Evolutionary conservation across 163 green algal species (phyloP), one percentile per base, ranked within the genome.

Genomic region (Prototheca cutis): DNA sequence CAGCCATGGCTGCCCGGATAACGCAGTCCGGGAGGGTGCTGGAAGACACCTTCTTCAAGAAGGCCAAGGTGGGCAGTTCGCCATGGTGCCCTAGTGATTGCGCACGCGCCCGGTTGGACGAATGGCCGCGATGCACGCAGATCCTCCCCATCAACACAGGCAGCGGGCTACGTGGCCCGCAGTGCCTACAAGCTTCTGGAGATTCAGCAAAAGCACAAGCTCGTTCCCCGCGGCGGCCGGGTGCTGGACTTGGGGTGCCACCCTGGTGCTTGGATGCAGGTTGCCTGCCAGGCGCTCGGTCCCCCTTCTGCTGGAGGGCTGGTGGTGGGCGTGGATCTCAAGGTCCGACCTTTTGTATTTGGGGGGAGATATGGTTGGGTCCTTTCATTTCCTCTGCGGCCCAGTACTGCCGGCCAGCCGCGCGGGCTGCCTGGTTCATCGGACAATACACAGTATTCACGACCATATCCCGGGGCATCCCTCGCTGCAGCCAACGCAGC

Each of bases 201-300:
- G 59, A 84, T 96, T 4, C 87, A 96, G 54, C 57, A 85, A 15
- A 88, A 88, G 60, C 79, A 91, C 67, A 84, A 81, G 6, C 32
- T 96, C 19, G 91, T 96, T 4, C 73, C 65, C 28, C 71, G 42
- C 42, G 86, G 86, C 2, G 62, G 60, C 40, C 61, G 58, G 7
- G 75, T 95, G 2, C 58, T 96, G n/a, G 88, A 96, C 63, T 68
- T 96, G 19, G 88, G 89, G 0, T 94, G 87, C 63, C 72, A 75
- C 27, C 88, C 88, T 21, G 88, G 88, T 2, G 84, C 85, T 4
- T 79, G 58, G 62, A 45, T 74, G 33, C 77, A 84, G 67, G 82
- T 90, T 32, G 80, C 88, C 2, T 94, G 84, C 59, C 79, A 95
- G 58, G 66, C 86, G 57, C 40, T 94, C 6, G 86, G 86, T 17